Percentiles rank a stretch among this genome's conserved stretches.
phyloP scores from a whole-genome alignment of 2,329 filamentous ascomycete genomes.

The Beauveria asiatica region DNA sequence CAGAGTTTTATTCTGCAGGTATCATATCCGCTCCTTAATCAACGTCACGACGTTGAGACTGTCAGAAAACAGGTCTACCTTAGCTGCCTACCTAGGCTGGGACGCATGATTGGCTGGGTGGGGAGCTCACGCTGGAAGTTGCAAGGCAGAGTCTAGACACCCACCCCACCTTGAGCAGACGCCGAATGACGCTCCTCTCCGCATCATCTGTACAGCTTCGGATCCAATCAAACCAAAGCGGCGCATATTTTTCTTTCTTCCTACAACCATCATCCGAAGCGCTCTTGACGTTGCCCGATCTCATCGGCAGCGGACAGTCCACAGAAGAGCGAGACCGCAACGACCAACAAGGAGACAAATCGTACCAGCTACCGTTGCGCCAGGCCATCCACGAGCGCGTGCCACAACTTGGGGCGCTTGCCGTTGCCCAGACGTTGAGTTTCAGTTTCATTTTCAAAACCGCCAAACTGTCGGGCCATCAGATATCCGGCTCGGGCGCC shows the following conservation, averaged over 20 bases:
- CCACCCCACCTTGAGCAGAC: not conserved
- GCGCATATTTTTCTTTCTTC: not conserved
- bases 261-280: not conserved
- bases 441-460: not conserved
- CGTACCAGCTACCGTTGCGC: not conserved
- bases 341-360: not conserved
- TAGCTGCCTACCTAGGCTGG: no score
- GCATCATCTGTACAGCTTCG: not conserved
- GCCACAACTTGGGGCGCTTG: not conserved
- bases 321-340: not conserved
- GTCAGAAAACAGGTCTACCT: not conserved
- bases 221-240: not conserved
- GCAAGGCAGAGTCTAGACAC: not conserved
- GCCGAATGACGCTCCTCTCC: slow-evolving; percentile 5
- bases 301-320: no score
- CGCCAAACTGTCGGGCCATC: slow-evolving; percentile 36
- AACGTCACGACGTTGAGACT: not conserved
- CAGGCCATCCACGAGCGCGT: not conserved
- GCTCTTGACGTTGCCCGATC: not conserved
- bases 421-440: not conserved
- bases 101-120: not conserved
- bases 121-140: not conserved
- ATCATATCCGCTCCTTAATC: not conserved
- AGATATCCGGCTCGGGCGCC: slow-evolving; percentile 26
- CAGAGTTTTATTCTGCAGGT: not conserved